Base-by-base conservation (phyloP, 805 yeast genomes). In the Kodamaea sagamina region DNA sequence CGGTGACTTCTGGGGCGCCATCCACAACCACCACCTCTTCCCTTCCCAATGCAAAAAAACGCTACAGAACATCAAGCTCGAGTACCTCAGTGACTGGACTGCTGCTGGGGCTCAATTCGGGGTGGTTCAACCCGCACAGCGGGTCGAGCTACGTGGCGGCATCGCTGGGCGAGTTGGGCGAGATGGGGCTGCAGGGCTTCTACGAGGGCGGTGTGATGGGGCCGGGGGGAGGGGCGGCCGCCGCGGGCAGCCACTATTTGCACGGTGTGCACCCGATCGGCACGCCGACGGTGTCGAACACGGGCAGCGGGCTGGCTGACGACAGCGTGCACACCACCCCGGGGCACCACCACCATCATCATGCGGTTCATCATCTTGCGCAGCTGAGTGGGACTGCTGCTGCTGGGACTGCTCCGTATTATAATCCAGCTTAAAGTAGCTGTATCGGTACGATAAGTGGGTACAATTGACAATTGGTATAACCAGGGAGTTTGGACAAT, bases 51-150 rank as follows among this genome's bases (percentile, higher is more conserved):
- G 25, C 44, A 13, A 49, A 49, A 27, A 47, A 47, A 26, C 45
- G 44, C 11, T 49, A 41, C 31, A 28, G 50, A 10, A 35, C 42
- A 12, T 40, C 41, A 26, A 44, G 48, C 15, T 40, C 44, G 3
- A 43, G 43, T 17, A 42, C 26, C 15, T 32, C 36, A 3, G 36
- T 32, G 26, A 29, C 34, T 13, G 34, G 34, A 16, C 34, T 29
- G 34, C 15, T 19, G 10, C 19, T 29, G 11, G 34, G 19, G 11
- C 34, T 29, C 34, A 27, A 16, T 21, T 24, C 13, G 27, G 38
- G 38, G 10, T 35, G 38, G 38, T 32, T 32, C 13, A 29, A 29
- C 19, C 38, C 38, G 11, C 27, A 19, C 27, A 15, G 17, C 19
- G 25, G 16, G 28, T 27, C 41, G n/a, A 29, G 41, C 22, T 38